Percentiles rank a stretch among this genome's conserved stretches.
Evolutionary conservation across 331 rosid species (phyloP).

Genomic region (Malus hybrid): DNA sequence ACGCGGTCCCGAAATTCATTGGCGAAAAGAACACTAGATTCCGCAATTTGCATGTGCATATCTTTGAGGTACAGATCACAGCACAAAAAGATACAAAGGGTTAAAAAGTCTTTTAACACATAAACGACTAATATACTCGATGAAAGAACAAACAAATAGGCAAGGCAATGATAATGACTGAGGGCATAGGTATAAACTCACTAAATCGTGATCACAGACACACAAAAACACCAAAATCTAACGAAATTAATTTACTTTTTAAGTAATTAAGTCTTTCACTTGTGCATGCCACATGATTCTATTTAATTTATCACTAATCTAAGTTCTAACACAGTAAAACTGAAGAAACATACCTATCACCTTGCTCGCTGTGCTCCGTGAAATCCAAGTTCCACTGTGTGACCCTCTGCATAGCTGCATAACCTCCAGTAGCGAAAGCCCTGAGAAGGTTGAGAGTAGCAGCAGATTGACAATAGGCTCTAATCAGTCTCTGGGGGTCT

Average conservation of each 20-base stretch:
- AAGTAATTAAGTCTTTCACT: background rate
- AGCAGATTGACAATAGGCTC: constrained; percentile 94
- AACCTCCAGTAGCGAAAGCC: constrained; percentile 94
- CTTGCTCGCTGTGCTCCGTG: constrained; percentile 87
- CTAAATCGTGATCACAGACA: background rate
- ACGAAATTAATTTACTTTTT: background rate
- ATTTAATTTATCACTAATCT: background rate
- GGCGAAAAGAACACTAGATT: background rate
- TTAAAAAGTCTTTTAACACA: background rate
- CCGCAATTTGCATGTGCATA: background rate
- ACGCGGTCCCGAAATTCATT: background rate
- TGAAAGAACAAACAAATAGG: background rate
- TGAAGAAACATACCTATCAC: constrained; percentile 55
- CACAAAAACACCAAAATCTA: background rate
- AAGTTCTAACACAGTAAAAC: background rate
- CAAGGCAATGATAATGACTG: background rate
- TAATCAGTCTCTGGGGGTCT: constrained; percentile 88
- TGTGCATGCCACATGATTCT: background rate
- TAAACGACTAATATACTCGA: background rate
- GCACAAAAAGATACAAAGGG: background rate
- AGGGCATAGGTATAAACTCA: background rate
- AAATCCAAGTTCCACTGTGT: constrained; percentile 97
- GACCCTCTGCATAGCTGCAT: constrained; percentile 97
- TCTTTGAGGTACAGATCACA: background rate
- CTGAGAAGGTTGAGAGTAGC: constrained; percentile 89